phyloP scores from a whole-genome alignment of 2,329 filamentous ascomycete genomes.

The Ascochyta fabae region DNA sequence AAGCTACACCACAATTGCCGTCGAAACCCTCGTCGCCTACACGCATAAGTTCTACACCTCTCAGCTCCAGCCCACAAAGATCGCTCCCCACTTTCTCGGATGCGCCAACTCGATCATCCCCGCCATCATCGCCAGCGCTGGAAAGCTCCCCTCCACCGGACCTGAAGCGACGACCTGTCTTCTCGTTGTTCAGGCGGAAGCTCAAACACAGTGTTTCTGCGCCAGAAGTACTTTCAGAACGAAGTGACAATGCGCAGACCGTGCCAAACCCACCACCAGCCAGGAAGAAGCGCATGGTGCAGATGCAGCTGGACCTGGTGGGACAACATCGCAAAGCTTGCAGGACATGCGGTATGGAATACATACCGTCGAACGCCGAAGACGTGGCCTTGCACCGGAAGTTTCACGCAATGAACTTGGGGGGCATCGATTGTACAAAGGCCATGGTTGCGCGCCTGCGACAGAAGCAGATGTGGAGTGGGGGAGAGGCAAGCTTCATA shows the following conservation, averaged over 20 bases:
- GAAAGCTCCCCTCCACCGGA: constrained; percentile 32
- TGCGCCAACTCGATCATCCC: constrained; percentile 40
- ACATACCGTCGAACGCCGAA: constrained; percentile 66
- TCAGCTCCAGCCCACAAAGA: constrained; percentile 43
- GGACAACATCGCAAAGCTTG: constrained; percentile 64
- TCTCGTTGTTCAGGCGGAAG: constrained; percentile 53
- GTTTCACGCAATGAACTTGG: constrained; percentile 67
- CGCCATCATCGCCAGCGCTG: constrained; percentile 40
- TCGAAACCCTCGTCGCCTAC: constrained; percentile 4
- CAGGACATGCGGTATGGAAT: constrained; percentile 69
- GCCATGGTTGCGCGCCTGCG: constrained; percentile 61
- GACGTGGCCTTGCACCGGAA: constrained; percentile 68
- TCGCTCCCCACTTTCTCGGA: constrained; percentile 51
- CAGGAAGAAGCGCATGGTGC: constrained; percentile 54
- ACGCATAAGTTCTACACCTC: constrained; percentile 20
- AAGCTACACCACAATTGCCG: background rate
- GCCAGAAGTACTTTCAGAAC: constrained; percentile 33
- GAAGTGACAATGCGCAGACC: constrained; percentile 44
- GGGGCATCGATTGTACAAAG: constrained; percentile 67
- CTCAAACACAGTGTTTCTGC: constrained; percentile 17
- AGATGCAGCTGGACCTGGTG: constrained; percentile 68
- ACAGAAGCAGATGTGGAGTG: constrained; percentile 59
- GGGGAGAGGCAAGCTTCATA: constrained; percentile 56
- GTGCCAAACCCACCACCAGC: constrained; percentile 34
- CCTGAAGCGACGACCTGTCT: constrained; percentile 54